Evolutionary conservation across 306 rosid genomes (phyloP), one percentile per base, ranked within the genome.

Genomic region (Quillaja saponaria): DNA sequence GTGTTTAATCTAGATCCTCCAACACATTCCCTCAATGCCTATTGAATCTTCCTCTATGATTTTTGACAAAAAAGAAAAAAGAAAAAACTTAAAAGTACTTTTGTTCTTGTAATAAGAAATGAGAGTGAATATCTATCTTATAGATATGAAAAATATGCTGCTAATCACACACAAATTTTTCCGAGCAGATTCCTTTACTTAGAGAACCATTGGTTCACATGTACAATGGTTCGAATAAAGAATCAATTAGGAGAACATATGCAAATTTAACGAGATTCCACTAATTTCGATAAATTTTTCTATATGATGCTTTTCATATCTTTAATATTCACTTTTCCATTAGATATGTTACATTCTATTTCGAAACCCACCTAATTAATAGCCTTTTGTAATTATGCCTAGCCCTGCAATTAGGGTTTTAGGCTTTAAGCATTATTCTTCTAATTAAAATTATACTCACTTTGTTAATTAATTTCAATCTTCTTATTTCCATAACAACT

Each of bases 211-310:
- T 59, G 18, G 50, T 21, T 63, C 47, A 17, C 28, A 34, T 13
- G 13, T n/a, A n/a, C n/a, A n/a, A 49, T 15, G 40, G 58, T 50
- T 64, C 51, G 48, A 3, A n/a, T n/a, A n/a, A 52, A 58, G 55
- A 54, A 76, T 66, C 67, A 54, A 62, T 56, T 48, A 33, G 53
- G 38, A 52, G 76, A 78, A 73, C 61, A 46, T 46, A 64, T 64
- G 67, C 49, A 50, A 49, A 13, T 41, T 44, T 55, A 62, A 18
- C 6, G 13, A 49, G 21, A 63, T 69, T 68, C 49, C 51, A n/a
- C n/a, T n/a, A n/a, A n/a, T n/a, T n/a, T n/a, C n/a, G n/a, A n/a
- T n/a, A n/a, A n/a, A n/a, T n/a, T n/a, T n/a, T n/a, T n/a, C n/a
- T n/a, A n/a, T n/a, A n/a, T n/a, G n/a, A n/a, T n/a, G n/a, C n/a